Evolutionary conservation across 2,329 filamentous ascomycete genomes (phyloP).

Genomic region (Ceratocystis destructans): DNA sequence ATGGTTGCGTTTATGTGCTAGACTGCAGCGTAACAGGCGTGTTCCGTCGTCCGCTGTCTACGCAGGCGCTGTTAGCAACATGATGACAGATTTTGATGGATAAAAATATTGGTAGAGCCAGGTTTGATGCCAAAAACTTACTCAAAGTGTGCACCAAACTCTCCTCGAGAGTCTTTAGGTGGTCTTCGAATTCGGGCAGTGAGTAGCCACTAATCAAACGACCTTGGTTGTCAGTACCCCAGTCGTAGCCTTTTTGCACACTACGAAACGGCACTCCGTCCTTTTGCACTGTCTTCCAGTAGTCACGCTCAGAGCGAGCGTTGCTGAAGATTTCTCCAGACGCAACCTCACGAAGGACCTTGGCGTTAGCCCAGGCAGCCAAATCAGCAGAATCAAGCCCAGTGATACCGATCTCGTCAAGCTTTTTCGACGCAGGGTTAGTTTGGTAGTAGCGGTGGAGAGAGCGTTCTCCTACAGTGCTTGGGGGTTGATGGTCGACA

Average conservation of each 20-base stretch:
- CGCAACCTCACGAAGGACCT: slow-evolving; percentile 33
- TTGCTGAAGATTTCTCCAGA: slow-evolving; percentile 27
- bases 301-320: slow-evolving; percentile 41
- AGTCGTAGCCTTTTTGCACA: slow-evolving; percentile 27
- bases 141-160: slow-evolving; percentile 31
- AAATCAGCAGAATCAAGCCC: slow-evolving; percentile 36
- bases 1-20: slow-evolving; percentile 31
- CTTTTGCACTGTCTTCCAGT: slow-evolving; percentile 44
- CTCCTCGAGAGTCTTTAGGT: slow-evolving; percentile 30
- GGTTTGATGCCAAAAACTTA: slow-evolving; percentile 21
- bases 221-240: slow-evolving; percentile 39
- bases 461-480: slow-evolving; percentile 37
- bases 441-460: slow-evolving; percentile 36
- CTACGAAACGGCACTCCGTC: slow-evolving; percentile 37
- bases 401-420: slow-evolving; percentile 33
- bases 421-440: slow-evolving; percentile 35
- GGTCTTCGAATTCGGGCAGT: slow-evolving; percentile 33
- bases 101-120: neutral
- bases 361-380: slow-evolving; percentile 35
- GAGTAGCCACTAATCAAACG: slow-evolving; percentile 37
- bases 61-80: neutral
- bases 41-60: slow-evolving; percentile 9
- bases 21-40: neutral
- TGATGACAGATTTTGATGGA: no score
- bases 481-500: slow-evolving; percentile 23